A percentile compares a stretch with the other conserved stretches of the same genome.
phyloP scores from a whole-genome alignment of 2,329 filamentous ascomycete species.

The Penicillium hesseltinei region DNA sequence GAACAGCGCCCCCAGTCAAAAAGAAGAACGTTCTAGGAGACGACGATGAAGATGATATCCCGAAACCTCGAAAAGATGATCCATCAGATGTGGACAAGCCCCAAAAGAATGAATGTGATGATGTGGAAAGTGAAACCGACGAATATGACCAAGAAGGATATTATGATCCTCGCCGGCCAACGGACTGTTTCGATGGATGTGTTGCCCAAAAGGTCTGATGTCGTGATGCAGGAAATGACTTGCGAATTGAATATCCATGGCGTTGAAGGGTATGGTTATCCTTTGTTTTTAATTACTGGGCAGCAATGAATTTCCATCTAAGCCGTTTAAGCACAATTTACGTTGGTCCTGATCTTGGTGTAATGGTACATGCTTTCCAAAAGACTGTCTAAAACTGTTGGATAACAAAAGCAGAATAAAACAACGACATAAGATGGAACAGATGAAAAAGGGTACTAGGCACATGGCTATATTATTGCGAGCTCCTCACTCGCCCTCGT shows the following conservation, averaged over 20 bases:
- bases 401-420: slow-evolving; percentile 26
- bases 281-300: not conserved
- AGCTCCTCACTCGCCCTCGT: slow-evolving; percentile 20
- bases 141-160: slow-evolving; percentile 54
- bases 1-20: slow-evolving; percentile 32
- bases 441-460: slow-evolving; percentile 36
- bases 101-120: slow-evolving; percentile 28
- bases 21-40: slow-evolving; percentile 46
- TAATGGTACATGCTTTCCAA: slow-evolving; percentile 31
- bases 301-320: slow-evolving; percentile 13
- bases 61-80: slow-evolving; percentile 15
- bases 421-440: slow-evolving; percentile 23
- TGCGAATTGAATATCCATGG: not conserved
- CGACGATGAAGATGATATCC: slow-evolving; percentile 38
- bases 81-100: slow-evolving; percentile 4
- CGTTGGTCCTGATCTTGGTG: slow-evolving; percentile 16
- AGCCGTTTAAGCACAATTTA: slow-evolving; percentile 12
- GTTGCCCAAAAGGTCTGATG: slow-evolving; percentile 21
- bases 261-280: not conserved
- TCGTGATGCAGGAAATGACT: not conserved
- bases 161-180: slow-evolving; percentile 54
- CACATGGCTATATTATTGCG: slow-evolving; percentile 34
- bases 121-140: slow-evolving; percentile 70
- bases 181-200: slow-evolving; percentile 48
- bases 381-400: slow-evolving; percentile 20